phyloP scores from a whole-genome alignment of 495 filamentous ascomycete species.

The Haplographium delicatum region DNA sequence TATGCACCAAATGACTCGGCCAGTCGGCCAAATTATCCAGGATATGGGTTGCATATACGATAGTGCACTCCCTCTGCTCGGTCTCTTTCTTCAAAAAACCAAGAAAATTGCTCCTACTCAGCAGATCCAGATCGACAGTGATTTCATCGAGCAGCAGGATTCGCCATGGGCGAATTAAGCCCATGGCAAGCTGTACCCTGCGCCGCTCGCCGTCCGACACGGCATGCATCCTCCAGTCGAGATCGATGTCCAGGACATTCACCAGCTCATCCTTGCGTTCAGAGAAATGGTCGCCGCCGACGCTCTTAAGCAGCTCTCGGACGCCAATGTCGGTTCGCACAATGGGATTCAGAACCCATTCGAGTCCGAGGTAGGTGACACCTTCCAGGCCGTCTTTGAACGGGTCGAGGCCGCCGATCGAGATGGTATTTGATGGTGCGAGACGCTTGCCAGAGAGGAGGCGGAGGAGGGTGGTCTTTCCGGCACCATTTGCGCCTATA shows the following conservation, averaged over 20 bases:
- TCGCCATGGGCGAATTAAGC: constrained; percentile 85
- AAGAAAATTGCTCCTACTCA: constrained; percentile 81
- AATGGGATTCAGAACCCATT: constrained; percentile 98
- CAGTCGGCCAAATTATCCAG: constrained; percentile 87
- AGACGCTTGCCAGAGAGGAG: constrained; percentile 87
- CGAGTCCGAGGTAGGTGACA: constrained; percentile 92
- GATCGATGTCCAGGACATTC: constrained; percentile 83
- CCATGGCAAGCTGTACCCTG: constrained; percentile 94
- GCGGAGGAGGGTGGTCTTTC: constrained; percentile 91
- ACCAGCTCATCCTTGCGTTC: constrained; percentile 82
- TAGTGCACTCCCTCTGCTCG: constrained; percentile 71
- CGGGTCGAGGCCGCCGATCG: constrained; percentile 77
- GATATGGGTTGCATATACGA: constrained; percentile 98
- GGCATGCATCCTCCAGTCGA: constrained; percentile 89
- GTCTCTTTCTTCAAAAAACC: constrained; percentile 83
- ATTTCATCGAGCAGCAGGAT: constrained; percentile 93
- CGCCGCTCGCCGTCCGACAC: constrained; percentile 88
- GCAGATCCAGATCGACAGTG: constrained; percentile 90
- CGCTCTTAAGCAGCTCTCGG: constrained; percentile 71
- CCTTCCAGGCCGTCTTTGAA: constrained; percentile 85
- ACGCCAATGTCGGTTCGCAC: constrained; percentile 94
- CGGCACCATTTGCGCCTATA: constrained; percentile 95
- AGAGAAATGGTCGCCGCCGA: constrained; percentile 80
- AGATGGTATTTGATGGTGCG: constrained; percentile 65
- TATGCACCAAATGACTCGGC: constrained; percentile 94